Base-by-base conservation (phyloP, 345 rosid genomes). In the Alliaria petiolata region DNA sequence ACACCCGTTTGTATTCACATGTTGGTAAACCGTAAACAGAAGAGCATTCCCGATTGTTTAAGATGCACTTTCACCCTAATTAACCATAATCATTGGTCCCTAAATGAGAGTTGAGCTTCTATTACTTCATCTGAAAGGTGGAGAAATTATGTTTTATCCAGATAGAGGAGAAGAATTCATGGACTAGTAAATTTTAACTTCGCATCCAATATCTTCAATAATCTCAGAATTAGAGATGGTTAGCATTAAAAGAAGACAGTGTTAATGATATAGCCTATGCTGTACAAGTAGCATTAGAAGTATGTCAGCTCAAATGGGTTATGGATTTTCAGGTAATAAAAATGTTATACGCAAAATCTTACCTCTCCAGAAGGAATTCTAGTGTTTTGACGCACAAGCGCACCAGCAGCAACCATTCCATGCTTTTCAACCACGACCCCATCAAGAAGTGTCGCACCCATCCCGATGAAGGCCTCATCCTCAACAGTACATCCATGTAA, bases 351-450 rank as follows among this genome's bases (percentile, higher is more conserved):
- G 15, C 42, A 75, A 22, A 39, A 43, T 6, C 31, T 69, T 86
- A 91, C 98, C 97, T 93, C 96, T 51, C 97, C 91, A 39, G 92
- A 42, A 57, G 96, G 90, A 74, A 93, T 86, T 80, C 73, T 86
- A 34, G 95, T 83, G 75, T 91, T 93, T 84, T 93, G 97, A 69
- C 95, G 79, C 38, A 91, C 98, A 76, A 93, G 98, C 54, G 98
- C 87, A 74, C 98, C 98, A 69, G 96, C 98, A 70, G 97, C 95
- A 81, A 93, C 91, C 92, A 93, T 87, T 26, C 79, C 88, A 83
- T 91, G 85, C 81, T 86, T 89, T 81, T 89, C 92, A 62, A 93
- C 92, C 57, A 91, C 88, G 45, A 79, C 97, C 45, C 96, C 97
- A 40, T 93, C 97, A 76, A 93, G 95, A 56, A 93, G 81, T 36